Evolutionary conservation across 306 rosid species (phyloP).

Genomic region (Ceratonia siliqua): DNA sequence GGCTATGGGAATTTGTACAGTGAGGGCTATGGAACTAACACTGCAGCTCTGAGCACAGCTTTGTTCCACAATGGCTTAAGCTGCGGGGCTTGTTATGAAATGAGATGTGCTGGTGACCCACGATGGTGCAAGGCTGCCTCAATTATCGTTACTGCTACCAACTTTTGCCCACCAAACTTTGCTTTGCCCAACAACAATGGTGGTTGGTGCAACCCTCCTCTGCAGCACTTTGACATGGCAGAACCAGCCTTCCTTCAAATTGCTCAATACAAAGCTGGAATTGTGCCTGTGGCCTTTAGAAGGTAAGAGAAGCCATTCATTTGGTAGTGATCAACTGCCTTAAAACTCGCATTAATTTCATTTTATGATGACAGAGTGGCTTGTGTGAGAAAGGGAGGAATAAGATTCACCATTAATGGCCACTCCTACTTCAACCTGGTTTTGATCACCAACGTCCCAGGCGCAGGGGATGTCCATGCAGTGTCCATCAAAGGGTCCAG

Average conservation of each 20-base stretch:
- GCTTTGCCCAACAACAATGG: constrained; percentile 66
- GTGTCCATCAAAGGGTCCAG: constrained; percentile 57
- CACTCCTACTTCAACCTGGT: constrained; percentile 47
- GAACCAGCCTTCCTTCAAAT: constrained; percentile 87
- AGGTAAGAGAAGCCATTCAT: constrained; percentile 48
- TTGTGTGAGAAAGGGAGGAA: constrained; percentile 45
- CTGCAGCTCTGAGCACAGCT: constrained; percentile 87
- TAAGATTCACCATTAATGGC: constrained; percentile 46
- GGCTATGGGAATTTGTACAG: constrained; percentile 85
- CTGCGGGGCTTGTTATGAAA: constrained; percentile 82
- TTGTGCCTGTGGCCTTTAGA: constrained; percentile 75
- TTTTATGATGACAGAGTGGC: constrained; percentile 37
- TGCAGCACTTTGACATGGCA: constrained; percentile 85
- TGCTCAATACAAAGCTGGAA: constrained; percentile 79
- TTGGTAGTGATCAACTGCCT: neutral
- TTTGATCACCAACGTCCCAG: constrained; percentile 44
- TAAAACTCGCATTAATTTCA: neutral
- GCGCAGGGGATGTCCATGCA: constrained; percentile 54
- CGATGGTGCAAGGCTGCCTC: constrained; percentile 72
- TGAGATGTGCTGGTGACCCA: constrained; percentile 65
- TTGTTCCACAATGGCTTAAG: constrained; percentile 75
- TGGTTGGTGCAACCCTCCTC: constrained; percentile 95
- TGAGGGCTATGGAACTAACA: constrained; percentile 82
- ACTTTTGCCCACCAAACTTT: constrained; percentile 80
- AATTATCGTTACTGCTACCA: constrained; percentile 80